phyloP scores from a whole-genome alignment of 1,284 basidiomycete species.

The Xanthoconium separans region DNA sequence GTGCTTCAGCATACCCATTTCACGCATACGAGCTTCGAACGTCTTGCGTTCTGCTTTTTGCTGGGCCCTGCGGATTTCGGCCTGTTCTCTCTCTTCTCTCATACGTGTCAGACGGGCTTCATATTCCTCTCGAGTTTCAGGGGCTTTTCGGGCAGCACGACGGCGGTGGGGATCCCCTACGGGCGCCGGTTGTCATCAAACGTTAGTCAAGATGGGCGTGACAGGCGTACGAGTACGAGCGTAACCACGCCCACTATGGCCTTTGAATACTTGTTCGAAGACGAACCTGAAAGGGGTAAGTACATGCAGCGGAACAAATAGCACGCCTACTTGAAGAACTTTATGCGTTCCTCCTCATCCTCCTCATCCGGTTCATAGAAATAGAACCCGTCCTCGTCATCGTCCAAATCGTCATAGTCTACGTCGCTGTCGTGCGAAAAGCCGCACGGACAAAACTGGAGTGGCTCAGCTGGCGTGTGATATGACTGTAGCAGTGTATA shows the following conservation, averaged over 20 bases:
- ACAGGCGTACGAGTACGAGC: constrained; percentile 24
- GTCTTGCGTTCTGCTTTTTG: constrained; percentile 56
- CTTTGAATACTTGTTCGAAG: constrained; percentile 45
- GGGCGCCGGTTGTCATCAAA: constrained; percentile 3
- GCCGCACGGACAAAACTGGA: constrained; percentile 19
- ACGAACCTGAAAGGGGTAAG: constrained; percentile 38
- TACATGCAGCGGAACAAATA: background rate
- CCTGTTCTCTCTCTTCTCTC: constrained; percentile 54
- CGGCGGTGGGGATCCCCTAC: constrained; percentile 23
- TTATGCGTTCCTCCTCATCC: constrained; percentile 34
- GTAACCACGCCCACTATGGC: constrained; percentile 33
- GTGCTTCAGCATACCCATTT: constrained; percentile 23
- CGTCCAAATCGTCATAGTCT: constrained; percentile 33
- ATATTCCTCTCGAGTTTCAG: constrained; percentile 51
- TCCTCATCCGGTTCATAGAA: constrained; percentile 37
- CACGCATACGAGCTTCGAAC: constrained; percentile 26
- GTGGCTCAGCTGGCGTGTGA: constrained; percentile 37
- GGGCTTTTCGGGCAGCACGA: constrained; percentile 11
- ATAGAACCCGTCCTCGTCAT: constrained; percentile 36
- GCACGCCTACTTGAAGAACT: constrained; percentile 42
- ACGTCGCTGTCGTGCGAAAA: constrained; percentile 19
- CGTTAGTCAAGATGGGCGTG: constrained; percentile 9
- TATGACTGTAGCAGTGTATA: constrained; percentile 61
- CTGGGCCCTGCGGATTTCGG: constrained; percentile 47
- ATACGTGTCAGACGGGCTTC: constrained; percentile 47